These are phyloP conservation scores for Lichtheimia ramosa DNA, from an alignment of 371 early-diverging fungal genomes.

Conservation along the genomic window DNA sequence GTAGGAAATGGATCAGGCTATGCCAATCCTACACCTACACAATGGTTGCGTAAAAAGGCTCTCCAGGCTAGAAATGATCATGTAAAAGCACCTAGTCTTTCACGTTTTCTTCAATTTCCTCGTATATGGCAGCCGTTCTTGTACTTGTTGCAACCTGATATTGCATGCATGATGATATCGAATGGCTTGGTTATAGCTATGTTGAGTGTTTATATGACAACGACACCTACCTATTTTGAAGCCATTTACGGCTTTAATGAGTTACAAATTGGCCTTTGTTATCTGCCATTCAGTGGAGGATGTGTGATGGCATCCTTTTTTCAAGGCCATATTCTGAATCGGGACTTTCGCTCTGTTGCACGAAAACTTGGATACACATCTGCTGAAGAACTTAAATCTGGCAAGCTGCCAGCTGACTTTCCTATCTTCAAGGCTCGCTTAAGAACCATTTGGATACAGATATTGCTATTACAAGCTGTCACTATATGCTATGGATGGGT, in stretches of 20 bases:
- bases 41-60: conserved; percentile 13
- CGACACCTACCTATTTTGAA: conserved; percentile 24
- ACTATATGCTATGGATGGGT: conserved; percentile 34
- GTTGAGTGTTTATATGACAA: conserved; percentile 23
- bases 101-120: conserved; percentile 9
- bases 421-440: conserved; percentile 33
- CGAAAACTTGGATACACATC: conserved; percentile 6
- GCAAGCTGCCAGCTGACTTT: conserved; percentile 17
- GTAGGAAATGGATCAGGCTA: conserved; percentile 36
- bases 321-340: conserved; percentile 29
- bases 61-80: too few relatives aligned
- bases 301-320: conserved; percentile 28
- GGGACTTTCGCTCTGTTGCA: conserved; percentile 26
- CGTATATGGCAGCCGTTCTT: conserved; percentile 9
- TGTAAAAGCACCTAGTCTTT: not conserved
- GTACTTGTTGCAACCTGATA: conserved; percentile 21
- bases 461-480: conserved; percentile 11
- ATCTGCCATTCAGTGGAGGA: conserved; percentile 29
- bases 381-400: conserved; percentile 9
- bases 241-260: conserved; percentile 21
- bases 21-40: conserved; percentile 29
- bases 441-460: conserved; percentile 21
- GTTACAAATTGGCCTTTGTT: conserved; percentile 39
- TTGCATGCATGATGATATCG: conserved; percentile 16
- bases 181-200: conserved; percentile 18